Conservation (phyloP, 1,284 basidiomycete genomes). For the Sanghuangporus weigelae region DNA sequence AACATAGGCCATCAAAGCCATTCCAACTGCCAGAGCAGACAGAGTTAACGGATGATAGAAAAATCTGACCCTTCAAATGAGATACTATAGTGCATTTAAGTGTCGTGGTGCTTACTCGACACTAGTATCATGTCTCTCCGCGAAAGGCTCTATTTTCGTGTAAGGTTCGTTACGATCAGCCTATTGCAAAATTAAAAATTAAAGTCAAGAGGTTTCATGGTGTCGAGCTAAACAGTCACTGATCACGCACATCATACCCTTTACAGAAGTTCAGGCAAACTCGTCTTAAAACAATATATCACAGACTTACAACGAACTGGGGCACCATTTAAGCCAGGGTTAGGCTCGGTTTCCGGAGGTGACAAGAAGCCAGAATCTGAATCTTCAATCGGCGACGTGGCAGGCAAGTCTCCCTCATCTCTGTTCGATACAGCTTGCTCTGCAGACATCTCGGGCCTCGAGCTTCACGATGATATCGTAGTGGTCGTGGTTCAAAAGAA, state of each 20-base stretch:
- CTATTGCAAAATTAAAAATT: slow-evolving; percentile 31
- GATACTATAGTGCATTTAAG: background rate
- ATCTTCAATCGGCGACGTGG: slow-evolving; percentile 31
- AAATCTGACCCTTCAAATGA: slow-evolving; percentile 43
- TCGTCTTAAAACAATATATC: background rate
- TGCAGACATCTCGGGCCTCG: background rate
- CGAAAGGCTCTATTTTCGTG: slow-evolving; percentile 74
- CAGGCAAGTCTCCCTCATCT: slow-evolving; percentile 36
- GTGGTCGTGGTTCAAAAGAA: background rate
- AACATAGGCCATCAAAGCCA: slow-evolving; percentile 67
- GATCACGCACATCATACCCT: slow-evolving; percentile 46
- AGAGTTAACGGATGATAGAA: slow-evolving; percentile 79
- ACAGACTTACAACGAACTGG: slow-evolving; percentile 26
- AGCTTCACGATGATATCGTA: background rate
- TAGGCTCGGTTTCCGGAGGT: slow-evolving; percentile 22
- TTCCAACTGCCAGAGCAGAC: slow-evolving; percentile 58
- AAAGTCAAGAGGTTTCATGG: slow-evolving; percentile 1
- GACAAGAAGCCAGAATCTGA: slow-evolving; percentile 25
- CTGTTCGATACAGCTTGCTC: background rate
- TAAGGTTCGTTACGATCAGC: slow-evolving; percentile 77
- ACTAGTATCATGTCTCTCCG: slow-evolving; percentile 74
- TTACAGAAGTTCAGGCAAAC: background rate
- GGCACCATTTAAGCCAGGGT: slow-evolving; percentile 25
- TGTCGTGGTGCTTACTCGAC: slow-evolving; percentile 53
- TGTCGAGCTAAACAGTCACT: background rate